Evolutionary conservation across 2,329 filamentous ascomycete genomes (phyloP).

Genomic region (Penicillium sp.): DNA sequence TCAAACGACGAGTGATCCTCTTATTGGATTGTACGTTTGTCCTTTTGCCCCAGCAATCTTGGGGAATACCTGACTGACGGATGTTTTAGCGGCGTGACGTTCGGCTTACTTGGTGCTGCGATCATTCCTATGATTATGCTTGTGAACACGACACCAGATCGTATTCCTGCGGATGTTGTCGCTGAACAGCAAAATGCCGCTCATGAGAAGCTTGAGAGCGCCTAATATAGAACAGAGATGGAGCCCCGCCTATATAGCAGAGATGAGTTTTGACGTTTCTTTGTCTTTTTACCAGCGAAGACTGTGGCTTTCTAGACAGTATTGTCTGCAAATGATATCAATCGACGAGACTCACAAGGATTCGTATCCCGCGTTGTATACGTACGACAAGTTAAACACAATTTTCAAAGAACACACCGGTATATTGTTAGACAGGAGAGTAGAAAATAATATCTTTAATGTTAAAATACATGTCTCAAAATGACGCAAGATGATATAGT

Average conservation of each 20-base stretch:
- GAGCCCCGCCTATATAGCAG: no score
- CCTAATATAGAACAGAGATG: no score
- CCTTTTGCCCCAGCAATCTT: neutral
- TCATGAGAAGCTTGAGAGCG: conserved; percentile 9
- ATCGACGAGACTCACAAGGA: no score
- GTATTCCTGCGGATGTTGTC: conserved; percentile 46
- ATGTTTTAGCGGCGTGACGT: conserved; percentile 41
- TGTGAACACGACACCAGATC: conserved; percentile 46
- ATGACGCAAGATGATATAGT: conserved; percentile 23
- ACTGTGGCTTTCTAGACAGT: no score
- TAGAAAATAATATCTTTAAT: conserved; percentile 26
- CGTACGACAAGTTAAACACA: no score
- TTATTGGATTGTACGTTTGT: conserved; percentile 45
- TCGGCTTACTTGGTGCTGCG: conserved; percentile 42
- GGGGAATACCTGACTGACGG: conserved; percentile 1
- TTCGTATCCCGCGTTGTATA: no score
- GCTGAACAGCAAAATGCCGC: conserved; percentile 35
- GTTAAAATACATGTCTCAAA: conserved; percentile 29
- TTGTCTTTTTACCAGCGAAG: no score
- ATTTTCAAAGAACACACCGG: no score
- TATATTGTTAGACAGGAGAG: conserved; percentile 32
- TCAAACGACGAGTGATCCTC: conserved; percentile 41
- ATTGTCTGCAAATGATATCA: no score
- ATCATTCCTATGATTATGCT: conserved; percentile 44
- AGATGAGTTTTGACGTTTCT: no score